Evolutionary conservation across 805 yeast genomes (phyloP), one percentile per base, ranked within the genome.

Genomic region (Kluyveromyces nonfermentans): DNA sequence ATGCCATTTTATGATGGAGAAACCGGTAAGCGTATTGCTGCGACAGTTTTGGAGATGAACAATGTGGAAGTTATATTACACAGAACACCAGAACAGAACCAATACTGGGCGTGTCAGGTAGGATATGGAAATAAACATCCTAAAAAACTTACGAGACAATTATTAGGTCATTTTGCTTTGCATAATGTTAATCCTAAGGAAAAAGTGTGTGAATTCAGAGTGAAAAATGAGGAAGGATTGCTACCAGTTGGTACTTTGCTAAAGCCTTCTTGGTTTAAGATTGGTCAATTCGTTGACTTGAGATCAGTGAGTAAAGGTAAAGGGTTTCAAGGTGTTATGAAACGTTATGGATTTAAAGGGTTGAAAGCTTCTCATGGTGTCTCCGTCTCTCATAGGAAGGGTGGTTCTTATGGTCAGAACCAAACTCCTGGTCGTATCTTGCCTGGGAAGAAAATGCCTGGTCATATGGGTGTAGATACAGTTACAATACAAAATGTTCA

Each of bases 361-460:
- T 77, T 85, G 64, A 76, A 78, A 35, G 97, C 97, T 6, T 74
- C 97, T 1, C 98, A 93, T 65, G 98, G 98, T 83, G 89, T 85
- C 20, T 86, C 98, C 22, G 71, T 76, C 40, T 82, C 90, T 32
- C 97, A 93, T 64, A 83, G 98, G 74, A 80, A 88, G 46, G 95
- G 95, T 56, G 98, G 98, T 75, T 89, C 97, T 28, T 88, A 84
- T 56, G 98, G 98, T 77, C 87, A 82, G 64, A 85, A 85, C 59
- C 95, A 93, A 52, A 83, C 86, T 49, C 98, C 98, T 12, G 97
- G 96, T 58, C 84, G 98, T 71, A 86, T 88, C 42, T 71, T 88
- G 49, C 97, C 97, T 14, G 97, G 97, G 19, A 89, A 86, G 70
- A 90, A 88, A 68, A 90, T 93, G 98, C 95, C 97, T 32, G 98